Conservation (phyloP, 1,284 basidiomycete genomes). For the Moesziomyces sp. region DNA sequence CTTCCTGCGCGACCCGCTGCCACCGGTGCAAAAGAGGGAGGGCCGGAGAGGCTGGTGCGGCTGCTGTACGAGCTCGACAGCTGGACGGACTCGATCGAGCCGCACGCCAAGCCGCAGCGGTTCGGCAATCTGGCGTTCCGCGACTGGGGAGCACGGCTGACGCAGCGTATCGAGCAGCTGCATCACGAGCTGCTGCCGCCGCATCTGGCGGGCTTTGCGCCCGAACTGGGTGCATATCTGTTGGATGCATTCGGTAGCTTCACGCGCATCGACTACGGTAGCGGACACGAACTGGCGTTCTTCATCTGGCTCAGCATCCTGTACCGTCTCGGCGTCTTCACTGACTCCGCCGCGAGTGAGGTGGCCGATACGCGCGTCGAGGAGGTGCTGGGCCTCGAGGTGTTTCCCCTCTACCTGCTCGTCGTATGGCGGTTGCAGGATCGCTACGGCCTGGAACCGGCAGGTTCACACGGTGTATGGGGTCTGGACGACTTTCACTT, state of each 20-base stretch:
- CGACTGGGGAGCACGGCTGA: constrained; percentile 82
- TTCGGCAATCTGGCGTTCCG: constrained; percentile 95
- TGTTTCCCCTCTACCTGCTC: constrained; percentile 81
- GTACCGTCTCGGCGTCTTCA: constrained; percentile 50
- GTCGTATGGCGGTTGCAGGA: constrained; percentile 89
- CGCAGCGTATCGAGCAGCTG: constrained; percentile 65
- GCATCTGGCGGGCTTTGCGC: constrained; percentile 71
- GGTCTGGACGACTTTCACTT: constrained; percentile 92
- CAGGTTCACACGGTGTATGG: constrained; percentile 98
- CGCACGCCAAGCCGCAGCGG: constrained; percentile 81
- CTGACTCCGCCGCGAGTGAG: background rate
- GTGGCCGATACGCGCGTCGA: constrained; percentile 30
- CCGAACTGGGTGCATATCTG: constrained; percentile 80
- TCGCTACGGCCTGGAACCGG: constrained; percentile 90
- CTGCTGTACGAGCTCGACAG: constrained; percentile 78
- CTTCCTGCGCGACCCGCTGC: constrained; percentile 4
- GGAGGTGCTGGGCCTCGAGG: constrained; percentile 68
- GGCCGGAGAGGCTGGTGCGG: constrained; percentile 70
- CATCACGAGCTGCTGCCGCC: constrained; percentile 70
- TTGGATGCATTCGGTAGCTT: constrained; percentile 89
- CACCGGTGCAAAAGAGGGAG: background rate
- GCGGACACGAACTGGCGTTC: constrained; percentile 81
- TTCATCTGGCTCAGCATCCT: constrained; percentile 60
- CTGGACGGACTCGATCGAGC: constrained; percentile 87
- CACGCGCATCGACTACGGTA: constrained; percentile 92